Percentiles rank a stretch among this genome's conserved stretches.
phyloP scores from a whole-genome alignment of 2,329 filamentous ascomycete species.

The Trichoderma guizhouense region DNA sequence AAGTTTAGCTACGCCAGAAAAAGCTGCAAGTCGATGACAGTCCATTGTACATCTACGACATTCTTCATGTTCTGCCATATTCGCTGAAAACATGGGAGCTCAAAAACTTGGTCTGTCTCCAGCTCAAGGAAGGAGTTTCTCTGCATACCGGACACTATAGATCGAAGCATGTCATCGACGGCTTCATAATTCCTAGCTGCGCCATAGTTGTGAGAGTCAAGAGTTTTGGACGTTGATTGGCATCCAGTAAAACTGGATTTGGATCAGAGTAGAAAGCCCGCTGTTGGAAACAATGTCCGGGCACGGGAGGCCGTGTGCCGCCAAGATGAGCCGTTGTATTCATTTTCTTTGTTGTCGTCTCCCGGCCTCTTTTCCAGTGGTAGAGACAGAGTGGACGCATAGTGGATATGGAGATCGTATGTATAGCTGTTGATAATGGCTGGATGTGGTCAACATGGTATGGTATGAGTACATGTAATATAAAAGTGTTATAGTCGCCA shows the following conservation, averaged over 20 bases:
- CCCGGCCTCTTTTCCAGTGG: not conserved
- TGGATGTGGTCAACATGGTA: not conserved
- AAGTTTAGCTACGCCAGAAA: not conserved
- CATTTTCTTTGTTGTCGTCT: not conserved
- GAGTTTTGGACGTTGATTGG: not conserved
- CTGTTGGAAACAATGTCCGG: not conserved
- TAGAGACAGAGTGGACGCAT: not conserved
- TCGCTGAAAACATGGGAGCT: not conserved
- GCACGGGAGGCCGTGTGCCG: not conserved
- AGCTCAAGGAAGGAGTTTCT: not conserved
- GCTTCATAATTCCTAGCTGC: not conserved
- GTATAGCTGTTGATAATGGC: fast-evolving
- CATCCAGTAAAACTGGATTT: not conserved
- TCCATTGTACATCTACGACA: fast-evolving
- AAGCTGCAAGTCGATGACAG: not conserved
- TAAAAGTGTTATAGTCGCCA: not conserved
- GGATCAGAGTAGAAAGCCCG: not conserved
- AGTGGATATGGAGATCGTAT: not conserved
- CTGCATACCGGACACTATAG: not conserved
- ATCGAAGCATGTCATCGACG: not conserved
- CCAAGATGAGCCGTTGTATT: not conserved
- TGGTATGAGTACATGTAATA: not conserved
- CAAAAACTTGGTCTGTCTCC: fast-evolving
- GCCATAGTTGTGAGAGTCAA: not conserved
- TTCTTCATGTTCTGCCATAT: not conserved